Evolutionary conservation across 106 monocot genomes (phyloP), one percentile per base, ranked within the genome.

Genomic region (Dendrobium officinale): DNA sequence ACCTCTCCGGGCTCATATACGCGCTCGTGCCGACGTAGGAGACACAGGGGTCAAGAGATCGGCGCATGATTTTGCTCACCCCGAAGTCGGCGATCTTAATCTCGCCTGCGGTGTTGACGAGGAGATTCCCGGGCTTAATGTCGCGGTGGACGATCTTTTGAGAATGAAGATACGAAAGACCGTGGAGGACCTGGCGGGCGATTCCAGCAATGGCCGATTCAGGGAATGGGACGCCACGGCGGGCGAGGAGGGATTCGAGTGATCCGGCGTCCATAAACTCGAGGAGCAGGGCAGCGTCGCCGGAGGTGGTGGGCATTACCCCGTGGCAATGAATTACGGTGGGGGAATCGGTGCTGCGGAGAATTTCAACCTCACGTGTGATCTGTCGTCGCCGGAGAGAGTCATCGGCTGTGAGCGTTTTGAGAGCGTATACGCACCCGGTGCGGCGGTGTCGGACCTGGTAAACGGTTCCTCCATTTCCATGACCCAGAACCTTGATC

Each of bases 391-490:
- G 55, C 24, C 56, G 13, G 26, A 59, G 20, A 75, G 80, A 77
- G 47, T 76, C 19, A 55, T 79, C 77, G 58, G 88, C 37, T 80
- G 79, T 81, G 61, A 91, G 90, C 59, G 86, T 24, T 83, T 97
- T 97, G 40, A 97, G 88, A 7, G 96, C 96, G 81, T 82, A 91
- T 26, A 90, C 3, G 44, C 79, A 42, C 31, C 72, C 67, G 74
- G 86, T 80, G 42, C 84, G 82, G 70, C 90, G 90, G 89, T 89
- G 92, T 11, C 85, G 87, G 43, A 94, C 94, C 75, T 97, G 89
- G 89, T 92, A 90, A 33, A 97, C 96, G n/a, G 83, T 92, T 40
- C 96, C 96, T 2, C 90, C 96, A 82, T 94, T 94, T 58, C 96
- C 96, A 73, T 88, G 87, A 29, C 96, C 96, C 48, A 97, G 90